Conservation (phyloP, 176 grass and related monocot species). For the sorghum (Sorghum bicolor) region Sorghum_bicolor_NCBIv3 NC_012873.2:54530001-54530500, state of each 20-base stretch:
- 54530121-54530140: neutral
- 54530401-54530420: neutral
- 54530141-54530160: neutral
- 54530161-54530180: neutral
- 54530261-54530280: neutral
- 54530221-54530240: neutral
- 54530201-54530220: neutral
- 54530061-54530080: constrained; percentile 14
- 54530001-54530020: neutral
- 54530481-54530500: neutral
- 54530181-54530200: neutral
- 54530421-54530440: neutral
- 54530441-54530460: neutral
- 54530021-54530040: neutral
- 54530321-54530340: no score
- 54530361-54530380: neutral
- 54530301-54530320: neutral
- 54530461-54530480: neutral
- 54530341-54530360: no score
- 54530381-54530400: neutral
- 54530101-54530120: neutral
- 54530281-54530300: neutral
- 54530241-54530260: neutral
- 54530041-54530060: neutral
- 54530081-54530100: neutral